Conservation (phyloP, 2,329 filamentous ascomycete genomes). For the Aspergillus pseudoviridinutans region DNA sequence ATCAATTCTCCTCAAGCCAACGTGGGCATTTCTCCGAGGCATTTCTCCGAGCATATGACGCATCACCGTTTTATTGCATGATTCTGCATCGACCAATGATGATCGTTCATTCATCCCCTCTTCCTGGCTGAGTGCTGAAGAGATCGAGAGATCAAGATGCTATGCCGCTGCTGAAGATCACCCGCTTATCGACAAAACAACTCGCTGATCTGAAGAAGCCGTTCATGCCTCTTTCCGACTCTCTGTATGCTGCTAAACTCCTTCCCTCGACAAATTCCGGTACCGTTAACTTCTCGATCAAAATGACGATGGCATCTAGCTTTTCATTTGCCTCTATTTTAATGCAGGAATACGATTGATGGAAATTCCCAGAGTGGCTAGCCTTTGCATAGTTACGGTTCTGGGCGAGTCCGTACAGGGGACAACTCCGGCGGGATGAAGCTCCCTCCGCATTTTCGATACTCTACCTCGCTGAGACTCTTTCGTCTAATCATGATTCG, state of each 20-base stretch:
- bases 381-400: background rate
- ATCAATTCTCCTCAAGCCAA: background rate
- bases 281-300: too few relatives aligned
- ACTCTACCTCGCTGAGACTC: background rate
- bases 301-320: too few relatives aligned
- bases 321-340: too few relatives aligned
- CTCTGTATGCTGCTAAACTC: too few relatives aligned
- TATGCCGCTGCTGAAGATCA: background rate
- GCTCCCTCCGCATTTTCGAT: background rate
- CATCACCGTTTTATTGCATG: too few relatives aligned
- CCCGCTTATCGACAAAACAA: background rate
- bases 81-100: too few relatives aligned
- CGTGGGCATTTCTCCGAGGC: background rate
- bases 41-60: background rate
- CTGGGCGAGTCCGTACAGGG: conserved; percentile 14
- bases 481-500: background rate
- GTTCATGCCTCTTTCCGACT: background rate
- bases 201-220: background rate
- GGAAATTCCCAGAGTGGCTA: conserved; percentile 6
- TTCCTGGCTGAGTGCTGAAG: background rate
- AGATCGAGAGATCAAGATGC: background rate
- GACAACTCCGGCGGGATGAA: conserved; percentile 21
- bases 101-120: too few relatives aligned
- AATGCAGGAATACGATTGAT: conserved; percentile 4
- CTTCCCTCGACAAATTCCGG: too few relatives aligned